Conservation (phyloP, 208 protist species). For the Wallacemonas rigidus region DNA sequence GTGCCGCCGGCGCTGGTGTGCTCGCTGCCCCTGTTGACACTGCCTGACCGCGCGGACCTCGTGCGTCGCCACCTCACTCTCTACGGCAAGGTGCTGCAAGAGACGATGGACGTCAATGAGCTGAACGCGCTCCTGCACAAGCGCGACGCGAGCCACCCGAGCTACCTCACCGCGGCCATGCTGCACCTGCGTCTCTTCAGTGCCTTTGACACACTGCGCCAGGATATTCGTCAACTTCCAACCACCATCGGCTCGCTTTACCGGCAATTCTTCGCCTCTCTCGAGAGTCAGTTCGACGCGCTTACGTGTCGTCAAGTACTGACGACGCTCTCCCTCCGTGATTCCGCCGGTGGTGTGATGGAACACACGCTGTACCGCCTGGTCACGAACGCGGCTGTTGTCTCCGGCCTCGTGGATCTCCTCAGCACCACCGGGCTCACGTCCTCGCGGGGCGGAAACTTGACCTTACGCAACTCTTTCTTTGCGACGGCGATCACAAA, state of each 20-base stretch:
- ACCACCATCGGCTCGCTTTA: constrained; percentile 53
- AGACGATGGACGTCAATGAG: constrained; percentile 68
- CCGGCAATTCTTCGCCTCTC: constrained; percentile 44
- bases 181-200: constrained; percentile 84
- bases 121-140: constrained; percentile 75
- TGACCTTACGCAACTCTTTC: constrained; percentile 47
- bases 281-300: constrained; percentile 58
- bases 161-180: constrained; percentile 72
- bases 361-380: constrained; percentile 85
- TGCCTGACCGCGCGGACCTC: constrained; percentile 65
- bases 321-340: constrained; percentile 57
- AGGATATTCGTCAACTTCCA: constrained; percentile 72
- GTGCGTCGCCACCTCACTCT: constrained; percentile 71
- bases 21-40: constrained; percentile 42
- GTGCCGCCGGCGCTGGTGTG: constrained; percentile 37
- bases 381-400: constrained; percentile 66
- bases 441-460: constrained; percentile 31
- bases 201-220: constrained; percentile 73
- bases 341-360: constrained; percentile 65
- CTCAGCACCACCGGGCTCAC: constrained; percentile 68
- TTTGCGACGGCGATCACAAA: constrained; percentile 59
- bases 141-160: constrained; percentile 51
- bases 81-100: constrained; percentile 83
- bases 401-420: constrained; percentile 72
- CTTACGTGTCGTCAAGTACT: constrained; percentile 59